Conservation (phyloP, 805 yeast species). For the Schizosaccharomyces pombe region DNA sequence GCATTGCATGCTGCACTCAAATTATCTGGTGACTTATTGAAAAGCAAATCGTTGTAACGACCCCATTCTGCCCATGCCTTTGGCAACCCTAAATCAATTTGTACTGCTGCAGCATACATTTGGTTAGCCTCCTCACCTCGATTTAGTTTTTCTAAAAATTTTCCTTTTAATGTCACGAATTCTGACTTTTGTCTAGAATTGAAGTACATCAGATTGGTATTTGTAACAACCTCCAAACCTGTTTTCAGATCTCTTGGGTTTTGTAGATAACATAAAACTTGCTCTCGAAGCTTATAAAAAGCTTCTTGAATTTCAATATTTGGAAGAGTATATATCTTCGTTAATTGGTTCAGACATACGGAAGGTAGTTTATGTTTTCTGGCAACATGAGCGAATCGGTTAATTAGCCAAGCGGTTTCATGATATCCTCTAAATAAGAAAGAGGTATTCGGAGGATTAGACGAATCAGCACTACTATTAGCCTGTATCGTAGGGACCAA, state of each 20-base stretch:
- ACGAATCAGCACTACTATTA: conserved; percentile 16
- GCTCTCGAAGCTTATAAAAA: conserved; percentile 80
- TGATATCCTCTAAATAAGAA: conserved; percentile 95
- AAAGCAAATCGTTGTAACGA: conserved; percentile 66
- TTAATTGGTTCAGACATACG: conserved; percentile 77
- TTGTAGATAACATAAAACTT: conserved; percentile 91
- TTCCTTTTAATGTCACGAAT: conserved; percentile 89
- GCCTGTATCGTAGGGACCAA: conserved; percentile 48
- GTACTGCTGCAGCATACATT: conserved; percentile 94
- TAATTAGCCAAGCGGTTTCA: conserved; percentile 97
- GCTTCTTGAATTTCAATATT: conserved; percentile 97
- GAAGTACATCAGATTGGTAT: conserved; percentile 84
- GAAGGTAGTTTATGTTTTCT: conserved; percentile 91
- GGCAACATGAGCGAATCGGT: conserved; percentile 94
- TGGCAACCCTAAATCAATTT: conserved; percentile 76
- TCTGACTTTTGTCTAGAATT: conserved; percentile 97
- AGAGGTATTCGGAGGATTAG: conserved; percentile 65
- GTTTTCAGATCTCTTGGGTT: conserved; percentile 76
- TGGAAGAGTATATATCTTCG: conserved; percentile 84
- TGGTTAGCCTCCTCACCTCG: conserved; percentile 90
- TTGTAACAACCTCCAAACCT: conserved; percentile 88
- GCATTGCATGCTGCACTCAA: conserved; percentile 79
- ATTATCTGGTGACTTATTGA: conserved; percentile 62
- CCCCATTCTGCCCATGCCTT: conserved; percentile 99
- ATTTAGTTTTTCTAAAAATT: conserved; percentile 80